These are phyloP conservation scores for Trichosporon faecale DNA, from an alignment of 1,284 basidiomycete species.

Conservation along the genomic window DNA sequence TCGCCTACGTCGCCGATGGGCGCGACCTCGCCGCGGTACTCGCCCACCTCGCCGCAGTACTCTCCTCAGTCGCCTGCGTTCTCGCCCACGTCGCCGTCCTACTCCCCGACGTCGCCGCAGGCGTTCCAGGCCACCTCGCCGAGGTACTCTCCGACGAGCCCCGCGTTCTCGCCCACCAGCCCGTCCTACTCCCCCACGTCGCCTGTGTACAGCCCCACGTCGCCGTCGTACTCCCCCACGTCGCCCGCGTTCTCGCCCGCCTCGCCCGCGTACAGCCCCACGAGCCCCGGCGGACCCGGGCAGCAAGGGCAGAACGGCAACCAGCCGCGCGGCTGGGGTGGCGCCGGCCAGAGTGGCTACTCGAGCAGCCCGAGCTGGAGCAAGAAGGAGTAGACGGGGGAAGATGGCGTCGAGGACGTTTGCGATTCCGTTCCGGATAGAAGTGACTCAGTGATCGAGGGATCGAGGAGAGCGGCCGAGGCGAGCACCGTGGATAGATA, in stretches of 20 bases:
- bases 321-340: constrained; percentile 18
- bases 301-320: constrained; percentile 17
- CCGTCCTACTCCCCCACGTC: constrained; percentile 68
- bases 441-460: background rate
- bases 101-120: constrained; percentile 56
- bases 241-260: constrained; percentile 46
- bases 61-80: constrained; percentile 45
- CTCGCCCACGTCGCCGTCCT: constrained; percentile 58
- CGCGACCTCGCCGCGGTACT: constrained; percentile 28
- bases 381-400: constrained; percentile 14
- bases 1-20: constrained; percentile 26
- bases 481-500: background rate
- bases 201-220: constrained; percentile 61
- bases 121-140: constrained; percentile 80
- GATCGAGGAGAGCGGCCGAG: background rate
- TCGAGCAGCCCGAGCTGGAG: constrained; percentile 26
- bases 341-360: constrained; percentile 19
- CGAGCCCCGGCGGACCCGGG: constrained; percentile 59
- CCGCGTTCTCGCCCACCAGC: constrained; percentile 67
- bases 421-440: background rate
- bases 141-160: constrained; percentile 65
- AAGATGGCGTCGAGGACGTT: background rate
- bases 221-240: constrained; percentile 44
- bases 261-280: constrained; percentile 61
- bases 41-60: constrained; percentile 32